phyloP scores from a whole-genome alignment of 2,329 filamentous ascomycete species.

The Colletotrichum paranaense region DNA sequence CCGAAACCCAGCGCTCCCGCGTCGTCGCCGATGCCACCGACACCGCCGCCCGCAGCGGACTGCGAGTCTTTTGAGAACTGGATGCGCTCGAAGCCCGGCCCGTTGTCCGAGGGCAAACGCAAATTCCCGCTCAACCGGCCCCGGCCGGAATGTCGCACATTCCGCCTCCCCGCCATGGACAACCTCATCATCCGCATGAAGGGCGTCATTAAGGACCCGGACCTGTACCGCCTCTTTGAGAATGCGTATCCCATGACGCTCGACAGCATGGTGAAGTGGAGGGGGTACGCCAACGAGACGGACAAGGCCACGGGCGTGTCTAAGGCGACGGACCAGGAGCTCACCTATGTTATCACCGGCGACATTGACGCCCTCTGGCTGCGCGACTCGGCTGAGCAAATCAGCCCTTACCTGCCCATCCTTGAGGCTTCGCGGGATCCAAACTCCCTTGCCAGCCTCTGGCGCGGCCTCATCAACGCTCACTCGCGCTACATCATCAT shows the following conservation, averaged over 20 bases:
- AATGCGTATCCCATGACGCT: conserved; percentile 87
- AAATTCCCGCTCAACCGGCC: conserved; percentile 85
- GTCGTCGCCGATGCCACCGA: background rate
- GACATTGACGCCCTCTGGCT: conserved; percentile 92
- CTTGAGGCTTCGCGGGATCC: conserved; percentile 63
- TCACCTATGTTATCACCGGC: conserved; percentile 85
- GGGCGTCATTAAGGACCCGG: conserved; percentile 58
- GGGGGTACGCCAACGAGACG: conserved; percentile 64
- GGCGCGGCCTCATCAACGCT: conserved; percentile 77
- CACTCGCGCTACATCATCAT: conserved; percentile 75
- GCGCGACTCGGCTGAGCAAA: conserved; percentile 82
- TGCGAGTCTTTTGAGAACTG: conserved; percentile 21
- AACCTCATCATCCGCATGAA: conserved; percentile 67
- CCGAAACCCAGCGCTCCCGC: background rate
- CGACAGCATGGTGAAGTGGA: conserved; percentile 85
- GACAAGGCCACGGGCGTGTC: conserved; percentile 38
- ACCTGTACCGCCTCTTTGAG: conserved; percentile 83
- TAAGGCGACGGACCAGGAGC: conserved; percentile 60
- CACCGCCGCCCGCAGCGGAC: background rate
- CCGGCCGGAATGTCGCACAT: conserved; percentile 80
- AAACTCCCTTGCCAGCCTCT: conserved; percentile 74
- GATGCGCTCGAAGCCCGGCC: conserved; percentile 31
- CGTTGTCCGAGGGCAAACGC: conserved; percentile 74
- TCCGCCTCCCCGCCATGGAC: conserved; percentile 82
- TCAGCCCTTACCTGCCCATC: conserved; percentile 75